Percentiles rank a stretch among this genome's conserved stretches.
Conservation (phyloP, 2,329 filamentous ascomycete species). For the Diaporthe velutina region DNA sequence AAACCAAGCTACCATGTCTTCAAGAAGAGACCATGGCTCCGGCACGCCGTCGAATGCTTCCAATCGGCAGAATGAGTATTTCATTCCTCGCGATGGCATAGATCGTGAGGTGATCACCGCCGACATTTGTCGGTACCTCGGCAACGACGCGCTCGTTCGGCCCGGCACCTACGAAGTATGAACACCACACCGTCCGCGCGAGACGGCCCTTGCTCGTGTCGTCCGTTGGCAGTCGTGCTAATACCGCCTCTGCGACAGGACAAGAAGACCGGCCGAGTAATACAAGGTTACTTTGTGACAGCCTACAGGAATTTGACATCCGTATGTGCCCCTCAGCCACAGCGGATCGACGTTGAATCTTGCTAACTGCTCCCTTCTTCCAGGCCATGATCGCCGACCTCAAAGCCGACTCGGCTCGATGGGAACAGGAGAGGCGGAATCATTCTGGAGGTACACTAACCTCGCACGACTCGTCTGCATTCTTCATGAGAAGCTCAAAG, state of each 20-base stretch:
- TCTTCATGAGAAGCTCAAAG: constrained; percentile 58
- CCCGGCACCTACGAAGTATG: constrained; percentile 81
- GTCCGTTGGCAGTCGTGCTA: constrained; percentile 14
- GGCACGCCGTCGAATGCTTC: constrained; percentile 47
- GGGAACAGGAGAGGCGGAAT: constrained; percentile 71
- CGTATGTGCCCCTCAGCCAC: constrained; percentile 62
- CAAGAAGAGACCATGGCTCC: constrained; percentile 51
- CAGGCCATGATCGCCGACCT: constrained; percentile 75
- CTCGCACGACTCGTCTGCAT: constrained; percentile 63
- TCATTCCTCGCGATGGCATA: constrained; percentile 84
- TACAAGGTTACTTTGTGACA: constrained; percentile 81
- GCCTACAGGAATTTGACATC: constrained; percentile 84
- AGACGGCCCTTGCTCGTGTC: background rate
- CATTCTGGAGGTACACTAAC: constrained; percentile 71
- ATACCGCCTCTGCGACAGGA: constrained; percentile 32
- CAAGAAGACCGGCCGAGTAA: constrained; percentile 70
- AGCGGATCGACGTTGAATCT: background rate
- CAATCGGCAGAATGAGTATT: constrained; percentile 80
- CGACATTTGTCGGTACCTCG: constrained; percentile 86
- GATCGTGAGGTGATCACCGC: constrained; percentile 87
- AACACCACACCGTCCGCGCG: constrained; percentile 45
- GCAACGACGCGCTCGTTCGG: constrained; percentile 84
- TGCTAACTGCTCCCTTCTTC: background rate
- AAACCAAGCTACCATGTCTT: constrained; percentile 53
- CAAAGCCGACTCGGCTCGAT: constrained; percentile 72